These are phyloP conservation scores for Hibiscus tridactylites DNA, from an alignment of 345 rosid species.

Conservation along the genomic window DNA sequence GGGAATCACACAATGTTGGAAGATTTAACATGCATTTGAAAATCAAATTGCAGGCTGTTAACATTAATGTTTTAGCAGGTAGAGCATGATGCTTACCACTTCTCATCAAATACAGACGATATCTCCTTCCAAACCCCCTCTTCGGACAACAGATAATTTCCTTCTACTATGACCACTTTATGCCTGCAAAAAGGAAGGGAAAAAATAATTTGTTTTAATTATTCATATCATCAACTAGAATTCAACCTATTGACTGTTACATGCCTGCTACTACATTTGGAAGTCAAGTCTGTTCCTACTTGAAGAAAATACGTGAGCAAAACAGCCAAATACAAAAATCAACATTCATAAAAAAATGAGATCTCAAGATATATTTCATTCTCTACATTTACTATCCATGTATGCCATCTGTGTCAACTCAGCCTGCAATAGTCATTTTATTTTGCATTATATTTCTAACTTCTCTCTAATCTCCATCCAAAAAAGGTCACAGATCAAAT, in stretches of 20 bases:
- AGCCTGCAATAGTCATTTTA: background rate
- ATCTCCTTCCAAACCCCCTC: slow-evolving; percentile 73
- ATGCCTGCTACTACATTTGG: background rate
- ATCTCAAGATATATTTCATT: background rate
- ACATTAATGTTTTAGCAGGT: background rate
- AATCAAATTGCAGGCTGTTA: background rate
- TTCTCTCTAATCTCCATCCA: background rate
- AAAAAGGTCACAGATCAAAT: background rate
- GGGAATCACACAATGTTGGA: background rate
- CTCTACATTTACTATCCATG: no score
- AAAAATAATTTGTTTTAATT: slow-evolving; percentile 1
- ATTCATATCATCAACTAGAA: background rate
- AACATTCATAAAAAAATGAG: background rate
- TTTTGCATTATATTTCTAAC: background rate
- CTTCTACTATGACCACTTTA: slow-evolving; percentile 81
- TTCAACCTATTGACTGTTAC: background rate
- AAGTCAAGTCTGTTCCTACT: background rate
- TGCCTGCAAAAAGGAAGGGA: slow-evolving; percentile 48
- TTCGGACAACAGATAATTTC: slow-evolving; percentile 65
- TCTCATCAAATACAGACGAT: slow-evolving; percentile 71
- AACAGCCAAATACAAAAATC: background rate
- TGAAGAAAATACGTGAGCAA: background rate
- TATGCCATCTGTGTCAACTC: background rate
- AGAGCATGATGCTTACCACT: slow-evolving; percentile 48
- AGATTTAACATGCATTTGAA: background rate